phyloP scores from a whole-genome alignment of 805 yeast species.

The Ogataea allantospora region DNA sequence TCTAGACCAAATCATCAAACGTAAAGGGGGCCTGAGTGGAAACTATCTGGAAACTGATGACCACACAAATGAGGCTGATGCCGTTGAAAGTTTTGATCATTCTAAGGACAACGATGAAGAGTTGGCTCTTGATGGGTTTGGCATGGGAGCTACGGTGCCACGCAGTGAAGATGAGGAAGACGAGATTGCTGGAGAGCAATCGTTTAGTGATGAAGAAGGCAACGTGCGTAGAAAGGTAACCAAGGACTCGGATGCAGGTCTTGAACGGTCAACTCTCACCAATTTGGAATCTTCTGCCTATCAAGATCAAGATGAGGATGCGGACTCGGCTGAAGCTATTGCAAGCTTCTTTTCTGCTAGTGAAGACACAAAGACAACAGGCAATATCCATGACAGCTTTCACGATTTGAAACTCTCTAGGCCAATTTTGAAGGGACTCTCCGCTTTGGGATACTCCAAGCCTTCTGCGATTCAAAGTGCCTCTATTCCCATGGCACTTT shows the following conservation, averaged over 20 bases:
- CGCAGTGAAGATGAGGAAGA: constrained; percentile 29
- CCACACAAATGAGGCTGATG: constrained; percentile 13
- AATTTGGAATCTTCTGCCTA: constrained; percentile 14
- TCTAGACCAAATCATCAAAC: constrained; percentile 79
- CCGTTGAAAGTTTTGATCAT: constrained; percentile 14
- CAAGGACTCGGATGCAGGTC: no score
- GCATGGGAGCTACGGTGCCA: constrained; percentile 31
- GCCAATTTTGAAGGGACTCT: constrained; percentile 82
- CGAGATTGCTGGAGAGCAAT: constrained; percentile 20
- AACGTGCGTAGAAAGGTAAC: constrained; percentile 34
- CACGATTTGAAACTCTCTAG: constrained; percentile 80
- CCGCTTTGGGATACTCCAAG: constrained; percentile 74
- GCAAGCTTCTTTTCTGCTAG: constrained; percentile 70
- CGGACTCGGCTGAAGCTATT: constrained; percentile 78
- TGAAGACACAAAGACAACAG: constrained; percentile 44
- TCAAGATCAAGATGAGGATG: constrained; percentile 38
- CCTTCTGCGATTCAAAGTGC: constrained; percentile 96
- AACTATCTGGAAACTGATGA: constrained; percentile 31
- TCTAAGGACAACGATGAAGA: constrained; percentile 37
- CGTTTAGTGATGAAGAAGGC: no score
- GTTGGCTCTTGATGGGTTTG: constrained; percentile 42
- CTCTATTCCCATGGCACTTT: constrained; percentile 85
- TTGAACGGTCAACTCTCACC: not conserved
- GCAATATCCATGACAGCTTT: constrained; percentile 60
- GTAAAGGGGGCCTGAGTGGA: constrained; percentile 67